Base-by-base conservation (phyloP, 495 filamentous ascomycete genomes). In the Darksidea phi region DNA sequence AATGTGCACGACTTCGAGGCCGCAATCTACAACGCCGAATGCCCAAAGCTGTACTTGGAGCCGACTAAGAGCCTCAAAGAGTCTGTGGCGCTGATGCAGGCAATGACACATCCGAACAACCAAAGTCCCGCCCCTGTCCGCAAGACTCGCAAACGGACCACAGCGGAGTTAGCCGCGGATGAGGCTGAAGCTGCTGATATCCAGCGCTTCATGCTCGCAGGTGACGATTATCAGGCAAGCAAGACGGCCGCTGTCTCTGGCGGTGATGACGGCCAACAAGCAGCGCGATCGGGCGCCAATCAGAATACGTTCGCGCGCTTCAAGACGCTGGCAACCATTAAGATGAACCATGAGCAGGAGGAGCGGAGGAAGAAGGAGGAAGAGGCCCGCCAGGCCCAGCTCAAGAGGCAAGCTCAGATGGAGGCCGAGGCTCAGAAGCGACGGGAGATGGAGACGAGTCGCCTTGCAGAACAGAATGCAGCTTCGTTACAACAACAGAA, bases 111-210 rank as follows among this genome's bases (percentile, higher is more conserved):
- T 74, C 87, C 91, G 1, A 82, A 89, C 11, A 90, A 97, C 67
- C 80, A 79, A 13, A 80, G 86, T 54, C 79, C 83, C 28, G 85
- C 89, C 28, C 93, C 95, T 1, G 79, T 87, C 51, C 91, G 90
- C 15, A 97, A 96, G 78, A 83, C 84, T 23, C 82, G 95, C 57
- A 97, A 99, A 79, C 83, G 93, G 57, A 99, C 94, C 0, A 86
- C 91, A 11, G 94, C 95, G 6, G 92, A 99, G 67, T 80, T 97
- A 72, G 93, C 88, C 28, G 92, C 91, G 1, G 94, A 97, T 70
- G 91, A 97, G 71, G 92, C 94, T 0, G 76, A 89, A 58, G 90
- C 90, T 6, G 91, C 90, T 11, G 87, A 94, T 46, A 86, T 90
- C 70, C 90, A 97, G 71, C 79, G 89, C 25, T 92, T 91, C 64